A percentile compares a stretch with the other conserved stretches of the same genome.
Conservation (phyloP, 2,329 filamentous ascomycete genomes). For the Magnaporthales sp. region DNA sequence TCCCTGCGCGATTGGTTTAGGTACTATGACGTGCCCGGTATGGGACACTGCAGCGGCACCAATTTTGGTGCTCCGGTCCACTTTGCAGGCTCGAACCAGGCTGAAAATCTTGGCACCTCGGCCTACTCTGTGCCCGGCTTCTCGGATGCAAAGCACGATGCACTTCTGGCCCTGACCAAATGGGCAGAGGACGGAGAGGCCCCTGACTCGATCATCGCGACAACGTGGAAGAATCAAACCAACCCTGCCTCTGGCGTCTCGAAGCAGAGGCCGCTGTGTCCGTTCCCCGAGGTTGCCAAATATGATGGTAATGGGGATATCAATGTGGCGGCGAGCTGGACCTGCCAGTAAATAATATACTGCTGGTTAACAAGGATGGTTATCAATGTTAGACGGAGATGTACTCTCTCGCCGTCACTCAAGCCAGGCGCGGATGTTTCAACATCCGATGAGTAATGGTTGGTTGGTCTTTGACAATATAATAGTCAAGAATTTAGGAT, state of each 20-base stretch:
- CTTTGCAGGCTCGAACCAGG: conserved; percentile 23
- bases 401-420: background rate
- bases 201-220: conserved; percentile 16
- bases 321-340: conserved; percentile 19
- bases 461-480: background rate
- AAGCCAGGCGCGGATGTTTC: background rate
- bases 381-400: background rate
- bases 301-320: conserved; percentile 21
- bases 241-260: conserved; percentile 19
- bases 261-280: conserved; percentile 32
- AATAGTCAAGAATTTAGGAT: background rate
- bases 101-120: conserved; percentile 17
- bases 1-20: conserved; percentile 39
- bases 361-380: background rate
- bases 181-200: conserved; percentile 26
- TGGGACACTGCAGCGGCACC: conserved; percentile 36
- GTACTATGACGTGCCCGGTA: conserved; percentile 44
- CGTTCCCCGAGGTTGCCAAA: conserved; percentile 19
- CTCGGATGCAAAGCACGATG: conserved; percentile 25
- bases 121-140: conserved; percentile 15
- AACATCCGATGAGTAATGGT: background rate
- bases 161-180: conserved; percentile 25
- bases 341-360: conserved; percentile 13
- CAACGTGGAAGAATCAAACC: conserved; percentile 12
- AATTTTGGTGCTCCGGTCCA: conserved; percentile 30